Percentiles rank a stretch among this genome's conserved stretches.
phyloP scores from a whole-genome alignment of 2,329 filamentous ascomycete genomes.

The Colletotrichum sp. region DNA sequence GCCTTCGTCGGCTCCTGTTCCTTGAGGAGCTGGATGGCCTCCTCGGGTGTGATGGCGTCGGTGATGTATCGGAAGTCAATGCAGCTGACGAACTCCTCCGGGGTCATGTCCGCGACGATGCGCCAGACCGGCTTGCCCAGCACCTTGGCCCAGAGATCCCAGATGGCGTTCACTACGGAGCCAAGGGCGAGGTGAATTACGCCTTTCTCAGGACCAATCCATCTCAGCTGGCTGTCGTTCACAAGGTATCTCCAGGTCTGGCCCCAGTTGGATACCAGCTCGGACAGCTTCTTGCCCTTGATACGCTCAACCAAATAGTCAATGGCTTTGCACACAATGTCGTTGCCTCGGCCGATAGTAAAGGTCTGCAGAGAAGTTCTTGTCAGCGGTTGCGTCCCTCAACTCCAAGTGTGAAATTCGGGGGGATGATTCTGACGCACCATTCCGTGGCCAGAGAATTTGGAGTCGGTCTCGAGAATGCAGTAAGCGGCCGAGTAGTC shows the following conservation, averaged over 20 bases:
- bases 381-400: not conserved
- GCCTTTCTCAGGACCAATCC: constrained; percentile 94
- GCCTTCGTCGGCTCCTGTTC: constrained; percentile 71
- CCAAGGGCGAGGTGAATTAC: constrained; percentile 92
- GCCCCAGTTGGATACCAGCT: constrained; percentile 82
- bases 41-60: constrained; percentile 86
- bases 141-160: constrained; percentile 94
- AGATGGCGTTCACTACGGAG: constrained; percentile 88
- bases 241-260: constrained; percentile 92
- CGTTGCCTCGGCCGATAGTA: constrained; percentile 88
- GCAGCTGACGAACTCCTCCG: constrained; percentile 84
- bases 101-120: constrained; percentile 87
- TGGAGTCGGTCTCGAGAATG: constrained; percentile 81
- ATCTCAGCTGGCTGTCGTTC: constrained; percentile 86
- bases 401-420: not conserved
- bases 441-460: constrained; percentile 79
- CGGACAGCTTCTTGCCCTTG: constrained; percentile 75
- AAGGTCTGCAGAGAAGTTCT: constrained; percentile 58
- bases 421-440: constrained; percentile 42
- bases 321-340: constrained; percentile 89
- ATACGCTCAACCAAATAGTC: constrained; percentile 78
- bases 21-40: constrained; percentile 75
- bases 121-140: constrained; percentile 89
- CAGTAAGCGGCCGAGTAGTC: constrained; percentile 97
- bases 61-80: constrained; percentile 97